Conservation (phyloP, 2,329 filamentous ascomycete genomes). For the Cladophialophora chaetospira region DNA sequence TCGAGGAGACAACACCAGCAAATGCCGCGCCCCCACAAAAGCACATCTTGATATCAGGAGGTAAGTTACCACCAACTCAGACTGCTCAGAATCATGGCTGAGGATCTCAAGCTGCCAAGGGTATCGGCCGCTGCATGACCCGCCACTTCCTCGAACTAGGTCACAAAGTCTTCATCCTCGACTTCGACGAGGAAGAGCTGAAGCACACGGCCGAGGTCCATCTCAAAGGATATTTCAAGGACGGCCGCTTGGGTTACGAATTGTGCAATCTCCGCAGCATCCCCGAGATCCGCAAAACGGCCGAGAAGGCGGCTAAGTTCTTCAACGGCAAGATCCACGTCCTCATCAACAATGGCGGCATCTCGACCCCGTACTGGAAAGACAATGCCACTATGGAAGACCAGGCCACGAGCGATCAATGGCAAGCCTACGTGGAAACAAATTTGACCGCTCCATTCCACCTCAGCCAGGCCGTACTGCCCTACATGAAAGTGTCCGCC, state of each 20-base stretch:
- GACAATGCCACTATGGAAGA: slow-evolving; percentile 52
- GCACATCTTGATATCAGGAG: too few relatives aligned
- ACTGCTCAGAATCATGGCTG: too few relatives aligned
- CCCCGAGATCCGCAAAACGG: slow-evolving; percentile 39
- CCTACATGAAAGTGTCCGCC: slow-evolving; percentile 51
- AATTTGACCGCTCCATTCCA: slow-evolving; percentile 52
- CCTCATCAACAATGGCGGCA: slow-evolving; percentile 46
- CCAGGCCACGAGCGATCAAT: slow-evolving; percentile 45
- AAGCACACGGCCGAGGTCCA: slow-evolving; percentile 40
- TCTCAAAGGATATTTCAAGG: slow-evolving; percentile 37
- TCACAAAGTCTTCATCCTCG: slow-evolving; percentile 50
- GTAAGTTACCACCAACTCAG: too few relatives aligned
- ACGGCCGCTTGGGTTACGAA: slow-evolving; percentile 39
- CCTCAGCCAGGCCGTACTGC: slow-evolving; percentile 50
- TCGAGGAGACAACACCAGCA: too few relatives aligned
- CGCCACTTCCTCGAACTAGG: slow-evolving; percentile 46
- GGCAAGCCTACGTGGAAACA: slow-evolving; percentile 51
- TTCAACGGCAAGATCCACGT: slow-evolving; percentile 44
- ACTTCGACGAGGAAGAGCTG: slow-evolving; percentile 46
- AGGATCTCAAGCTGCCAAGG: too few relatives aligned
- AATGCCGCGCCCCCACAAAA: too few relatives aligned
- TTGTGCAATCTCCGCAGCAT: slow-evolving; percentile 48
- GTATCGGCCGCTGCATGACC: slow-evolving; percentile 50
- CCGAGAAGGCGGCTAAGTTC: slow-evolving; percentile 41
- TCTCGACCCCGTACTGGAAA: slow-evolving; percentile 43